These are phyloP conservation scores for Cupressus sempervirens DNA, from an alignment of 75 land plant species.

Conservation along the genomic window DNA sequence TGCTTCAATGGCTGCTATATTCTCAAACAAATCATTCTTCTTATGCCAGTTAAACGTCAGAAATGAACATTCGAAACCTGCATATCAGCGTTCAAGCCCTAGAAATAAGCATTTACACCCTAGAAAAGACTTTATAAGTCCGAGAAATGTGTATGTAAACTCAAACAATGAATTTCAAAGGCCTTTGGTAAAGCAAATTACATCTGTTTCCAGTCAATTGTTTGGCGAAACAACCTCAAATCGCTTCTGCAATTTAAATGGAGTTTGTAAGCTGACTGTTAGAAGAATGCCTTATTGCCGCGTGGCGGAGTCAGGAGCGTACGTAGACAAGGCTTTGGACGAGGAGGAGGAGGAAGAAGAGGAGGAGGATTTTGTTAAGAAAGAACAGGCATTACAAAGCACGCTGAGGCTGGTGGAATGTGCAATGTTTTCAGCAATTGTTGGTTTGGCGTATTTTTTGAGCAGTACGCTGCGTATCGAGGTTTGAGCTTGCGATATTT, in stretches of 20 bases:
- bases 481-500: conserved; percentile 27
- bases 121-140: no score
- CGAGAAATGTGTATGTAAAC: no score
- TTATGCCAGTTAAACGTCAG: neutral
- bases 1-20: neutral
- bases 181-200: neutral
- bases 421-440: conserved; percentile 87
- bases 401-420: conserved; percentile 86
- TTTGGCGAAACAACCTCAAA: neutral
- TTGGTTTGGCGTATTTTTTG: conserved; percentile 75
- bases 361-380: conserved; percentile 20
- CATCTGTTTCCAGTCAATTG: neutral
- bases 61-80: neutral
- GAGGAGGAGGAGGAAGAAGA: conserved; percentile 9
- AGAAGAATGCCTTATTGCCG: neutral
- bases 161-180: neutral
- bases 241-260: no score
- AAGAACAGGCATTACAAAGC: conserved; percentile 39
- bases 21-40: no score
- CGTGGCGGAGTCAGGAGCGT: conserved; percentile 2
- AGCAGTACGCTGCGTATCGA: conserved; percentile 86
- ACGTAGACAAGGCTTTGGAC: neutral
- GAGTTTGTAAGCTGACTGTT: neutral
- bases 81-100: neutral
- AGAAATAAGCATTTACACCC: neutral